Evolutionary conservation across 345 rosid species (phyloP).

Genomic region (Erucastrum elatum): DNA sequence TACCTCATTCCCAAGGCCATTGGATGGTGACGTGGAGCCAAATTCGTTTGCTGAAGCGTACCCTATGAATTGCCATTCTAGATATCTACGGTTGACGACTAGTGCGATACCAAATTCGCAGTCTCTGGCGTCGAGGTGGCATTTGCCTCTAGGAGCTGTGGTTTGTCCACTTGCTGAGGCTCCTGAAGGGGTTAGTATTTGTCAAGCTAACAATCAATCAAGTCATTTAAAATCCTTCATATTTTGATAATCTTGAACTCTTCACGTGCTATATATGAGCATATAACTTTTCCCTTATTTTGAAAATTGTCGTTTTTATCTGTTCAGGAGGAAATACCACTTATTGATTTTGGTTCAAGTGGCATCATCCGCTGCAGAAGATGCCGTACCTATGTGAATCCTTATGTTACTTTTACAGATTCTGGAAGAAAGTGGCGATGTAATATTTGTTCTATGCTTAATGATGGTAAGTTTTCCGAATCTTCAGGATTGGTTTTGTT

Average conservation of each 20-base stretch:
- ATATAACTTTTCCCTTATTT: constrained; percentile 1
- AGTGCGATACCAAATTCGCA: constrained; percentile 85
- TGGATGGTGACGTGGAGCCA: constrained; percentile 93
- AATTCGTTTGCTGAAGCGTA: constrained; percentile 53
- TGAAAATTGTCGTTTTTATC: constrained; percentile 30
- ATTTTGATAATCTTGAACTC: constrained; percentile 6
- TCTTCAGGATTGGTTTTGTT: not conserved
- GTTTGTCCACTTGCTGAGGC: constrained; percentile 98
- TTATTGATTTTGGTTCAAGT: constrained; percentile 75
- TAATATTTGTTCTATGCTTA: constrained; percentile 86
- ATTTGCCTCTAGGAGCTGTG: constrained; percentile 96
- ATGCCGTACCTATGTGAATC: constrained; percentile 97
- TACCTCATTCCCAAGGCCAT: constrained; percentile 85
- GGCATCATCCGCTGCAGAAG: constrained; percentile 98
- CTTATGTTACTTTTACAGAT: constrained; percentile 84
- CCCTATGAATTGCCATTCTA: constrained; percentile 81
- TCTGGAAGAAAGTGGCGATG: constrained; percentile 99
- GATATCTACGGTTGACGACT: constrained; percentile 87
- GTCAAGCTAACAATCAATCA: constrained; percentile 3
- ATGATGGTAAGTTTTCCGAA: constrained; percentile 67
- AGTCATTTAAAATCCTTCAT: not conserved
- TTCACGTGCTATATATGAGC: constrained; percentile 5
- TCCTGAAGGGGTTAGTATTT: constrained; percentile 81
- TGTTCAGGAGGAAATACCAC: constrained; percentile 89
- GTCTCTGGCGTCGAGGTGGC: constrained; percentile 96